These are phyloP conservation scores for Leccinum solheimii DNA, from an alignment of 1,284 basidiomycete genomes.

Conservation along the genomic window DNA sequence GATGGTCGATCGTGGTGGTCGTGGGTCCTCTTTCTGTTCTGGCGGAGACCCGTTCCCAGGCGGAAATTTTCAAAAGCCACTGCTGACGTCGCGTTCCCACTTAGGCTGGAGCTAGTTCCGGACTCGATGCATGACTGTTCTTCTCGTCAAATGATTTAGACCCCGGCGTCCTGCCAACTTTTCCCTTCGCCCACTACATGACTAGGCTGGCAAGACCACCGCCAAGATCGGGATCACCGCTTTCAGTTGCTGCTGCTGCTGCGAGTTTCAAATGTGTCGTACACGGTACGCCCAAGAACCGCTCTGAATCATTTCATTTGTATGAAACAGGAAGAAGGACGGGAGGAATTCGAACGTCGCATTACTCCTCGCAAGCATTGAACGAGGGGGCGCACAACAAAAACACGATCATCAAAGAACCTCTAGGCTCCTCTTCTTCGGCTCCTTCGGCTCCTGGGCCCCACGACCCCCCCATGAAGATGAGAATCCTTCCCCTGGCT, in stretches of 20 bases:
- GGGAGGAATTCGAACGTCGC: constrained; percentile 20
- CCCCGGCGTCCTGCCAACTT: not conserved
- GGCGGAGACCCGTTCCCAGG: constrained; percentile 20
- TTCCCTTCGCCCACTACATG: not conserved
- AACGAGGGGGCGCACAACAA: constrained; percentile 5
- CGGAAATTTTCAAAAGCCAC: constrained; percentile 9
- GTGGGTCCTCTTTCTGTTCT: constrained; percentile 11
- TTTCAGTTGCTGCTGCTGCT: constrained; percentile 3
- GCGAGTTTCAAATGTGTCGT: constrained; percentile 16
- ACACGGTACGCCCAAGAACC: not conserved
- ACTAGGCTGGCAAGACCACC: not conserved
- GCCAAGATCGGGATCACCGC: constrained; percentile 5
- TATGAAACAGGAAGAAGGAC: constrained; percentile 22
- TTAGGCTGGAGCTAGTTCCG: not conserved
- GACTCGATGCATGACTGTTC: not conserved
- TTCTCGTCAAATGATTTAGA: not conserved
- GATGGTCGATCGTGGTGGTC: constrained; percentile 17
- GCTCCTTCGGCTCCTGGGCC: not conserved
- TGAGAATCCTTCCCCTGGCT: constrained; percentile 7
- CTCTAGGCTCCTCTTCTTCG: not conserved
- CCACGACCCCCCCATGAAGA: constrained; percentile 7
- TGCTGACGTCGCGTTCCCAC: constrained; percentile 4
- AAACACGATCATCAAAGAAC: constrained; percentile 12
- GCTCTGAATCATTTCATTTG: constrained; percentile 22
- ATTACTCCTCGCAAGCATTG: constrained; percentile 7